Base-by-base conservation (phyloP, 2,329 filamentous ascomycete genomes). In the Aspergillus ochraceoroseus region DNA sequence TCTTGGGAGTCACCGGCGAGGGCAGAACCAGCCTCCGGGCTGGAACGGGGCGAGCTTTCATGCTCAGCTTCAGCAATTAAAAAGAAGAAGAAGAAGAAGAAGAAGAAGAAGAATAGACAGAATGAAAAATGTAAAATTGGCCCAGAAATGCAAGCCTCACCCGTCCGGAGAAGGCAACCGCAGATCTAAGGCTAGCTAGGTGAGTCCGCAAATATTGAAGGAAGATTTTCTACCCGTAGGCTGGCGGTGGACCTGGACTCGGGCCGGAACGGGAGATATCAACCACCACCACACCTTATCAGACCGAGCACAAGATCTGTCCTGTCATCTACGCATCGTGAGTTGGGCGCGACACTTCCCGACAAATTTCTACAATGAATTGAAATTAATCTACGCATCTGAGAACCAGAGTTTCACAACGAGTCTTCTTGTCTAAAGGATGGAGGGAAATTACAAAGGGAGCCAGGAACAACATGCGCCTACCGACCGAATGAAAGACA, bases 21-120 rank as follows among this genome's bases (percentile, higher is more conserved):
- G 56, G 59, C 46, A 61, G 50, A 32, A 59, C 51, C 53, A 65
- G 61, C 53, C 60, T 59, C 44, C 59, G 58, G 51, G 62, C 61
- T 48, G 58, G 55, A 14, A 60, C 47, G 33, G 59, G 56, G 50
- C 63, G 64, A 60, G 62, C 57, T 59, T 59, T 57, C 64, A 66
- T 66, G 47, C 52, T 64, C 55, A 26, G 23, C 14, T 5, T 14
- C 13, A 38, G 25, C 14, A 28, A 25, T 20, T 32, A 17, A 28
- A 25, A 23, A 29, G 15, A 11, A 29, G 7, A 30, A 32, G 19
- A 30, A 7, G 12, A 13, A 33, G 7, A 15, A 27, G n/a, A 13
- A 4, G 2, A 17, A 30, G 11, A 12, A 26, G 30, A 23, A 9
- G 26, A 34, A 39, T 13, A 20, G 11, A 25, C 15, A 27, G n/a